Conservation (phyloP, 202 grass and related monocot genomes). For the Miscanthus sacchariflorus region DNA sequence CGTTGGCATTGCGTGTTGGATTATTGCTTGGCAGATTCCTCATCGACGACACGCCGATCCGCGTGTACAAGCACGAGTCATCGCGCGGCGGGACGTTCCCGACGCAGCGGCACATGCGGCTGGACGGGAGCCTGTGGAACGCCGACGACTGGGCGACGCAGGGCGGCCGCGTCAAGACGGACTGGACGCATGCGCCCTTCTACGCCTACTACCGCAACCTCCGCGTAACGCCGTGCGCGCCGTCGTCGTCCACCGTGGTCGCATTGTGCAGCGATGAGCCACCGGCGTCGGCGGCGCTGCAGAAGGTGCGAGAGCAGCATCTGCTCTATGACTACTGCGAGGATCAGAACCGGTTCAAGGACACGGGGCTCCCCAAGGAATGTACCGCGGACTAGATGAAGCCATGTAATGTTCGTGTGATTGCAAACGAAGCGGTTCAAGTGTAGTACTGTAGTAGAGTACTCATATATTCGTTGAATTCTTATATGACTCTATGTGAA, state of each 20-base stretch:
- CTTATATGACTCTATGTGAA: too few species aligned
- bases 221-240: slow-evolving; percentile 27
- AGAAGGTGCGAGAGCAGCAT: slow-evolving; percentile 25
- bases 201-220: slow-evolving; percentile 61
- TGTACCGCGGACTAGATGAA: slow-evolving; percentile 23
- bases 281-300: slow-evolving; percentile 47
- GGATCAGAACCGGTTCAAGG: slow-evolving; percentile 49
- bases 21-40: slow-evolving; percentile 44
- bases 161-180: slow-evolving; percentile 73
- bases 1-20: background rate
- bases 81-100: slow-evolving; percentile 50
- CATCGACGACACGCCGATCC: slow-evolving; percentile 65
- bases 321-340: slow-evolving; percentile 80
- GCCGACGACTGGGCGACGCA: slow-evolving; percentile 85
- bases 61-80: slow-evolving; percentile 55
- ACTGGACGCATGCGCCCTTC: slow-evolving; percentile 72
- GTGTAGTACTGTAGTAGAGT: too few species aligned
- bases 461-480: too few species aligned
- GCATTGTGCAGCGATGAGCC: slow-evolving; percentile 55
- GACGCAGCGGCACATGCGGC: slow-evolving; percentile 58
- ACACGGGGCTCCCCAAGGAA: slow-evolving; percentile 46
- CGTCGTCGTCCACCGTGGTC: slow-evolving; percentile 19
- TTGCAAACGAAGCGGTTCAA: too few species aligned
- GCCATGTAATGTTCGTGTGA: too few species aligned
- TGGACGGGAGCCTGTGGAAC: slow-evolving; percentile 73